phyloP scores from a whole-genome alignment of 371 early-diverging fungal genomes.

The Mucor lusitanicus region DNA sequence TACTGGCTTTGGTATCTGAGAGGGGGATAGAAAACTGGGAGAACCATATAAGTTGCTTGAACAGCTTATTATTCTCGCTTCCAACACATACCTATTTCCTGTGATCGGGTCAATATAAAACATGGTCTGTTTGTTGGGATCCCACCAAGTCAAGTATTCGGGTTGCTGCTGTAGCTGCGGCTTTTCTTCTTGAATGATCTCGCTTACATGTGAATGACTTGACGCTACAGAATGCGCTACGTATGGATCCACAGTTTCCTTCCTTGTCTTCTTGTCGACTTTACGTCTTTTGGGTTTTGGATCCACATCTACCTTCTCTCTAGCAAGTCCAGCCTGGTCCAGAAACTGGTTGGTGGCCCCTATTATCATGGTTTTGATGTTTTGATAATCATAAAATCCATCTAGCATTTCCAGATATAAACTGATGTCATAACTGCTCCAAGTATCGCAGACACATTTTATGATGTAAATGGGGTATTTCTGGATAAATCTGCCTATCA shows the following conservation, averaged over 20 bases:
- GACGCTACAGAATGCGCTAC: not conserved
- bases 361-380: not conserved
- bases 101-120: constrained; percentile 14
- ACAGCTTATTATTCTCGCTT: no score
- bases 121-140: constrained; percentile 1
- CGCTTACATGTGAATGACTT: not conserved
- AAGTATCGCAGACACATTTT: constrained; percentile 37
- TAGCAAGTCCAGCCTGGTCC: not conserved
- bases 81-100: constrained; percentile 22
- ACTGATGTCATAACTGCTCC: constrained; percentile 46
- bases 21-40: not conserved
- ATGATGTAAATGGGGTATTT: constrained; percentile 59
- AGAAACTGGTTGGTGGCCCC: not conserved
- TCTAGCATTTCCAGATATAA: constrained; percentile 18
- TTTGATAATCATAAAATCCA: constrained; percentile 8
- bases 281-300: not conserved
- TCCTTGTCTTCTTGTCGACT: not conserved
- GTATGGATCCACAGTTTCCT: not conserved
- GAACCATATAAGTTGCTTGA: no score
- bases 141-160: constrained; percentile 12
- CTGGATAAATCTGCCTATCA: constrained; percentile 18
- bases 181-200: not conserved
- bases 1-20: not conserved
- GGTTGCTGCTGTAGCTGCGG: not conserved
- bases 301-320: not conserved